A percentile compares a stretch with the other conserved stretches of the same genome.
Conservation (phyloP, 768 basidiomycete genomes). For the Tricholoma bakamatsutake region DNA sequence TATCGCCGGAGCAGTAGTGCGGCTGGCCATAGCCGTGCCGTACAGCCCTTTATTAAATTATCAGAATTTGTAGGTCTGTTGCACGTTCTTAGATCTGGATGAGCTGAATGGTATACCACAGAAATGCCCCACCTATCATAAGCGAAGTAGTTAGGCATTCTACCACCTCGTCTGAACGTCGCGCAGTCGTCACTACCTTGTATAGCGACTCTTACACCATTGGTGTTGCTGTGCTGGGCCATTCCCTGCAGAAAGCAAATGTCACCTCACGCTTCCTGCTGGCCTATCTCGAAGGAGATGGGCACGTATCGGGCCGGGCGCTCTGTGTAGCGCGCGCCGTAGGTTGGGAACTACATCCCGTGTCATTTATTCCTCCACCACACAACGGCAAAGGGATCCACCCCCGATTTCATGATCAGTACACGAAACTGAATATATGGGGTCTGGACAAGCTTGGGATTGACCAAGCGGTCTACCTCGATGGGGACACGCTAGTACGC, state of each 20-base stretch:
- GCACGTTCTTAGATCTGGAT: background rate
- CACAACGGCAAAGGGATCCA: conserved; percentile 29
- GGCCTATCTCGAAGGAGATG: conserved; percentile 16
- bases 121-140: conserved; percentile 14
- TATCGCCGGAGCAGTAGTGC: conserved; percentile 1
- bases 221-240: conserved; percentile 22
- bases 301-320: conserved; percentile 29
- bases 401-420: conserved; percentile 33
- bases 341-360: conserved; percentile 33
- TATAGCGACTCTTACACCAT: conserved; percentile 25
- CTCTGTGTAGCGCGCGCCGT: conserved; percentile 32
- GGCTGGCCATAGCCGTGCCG: background rate
- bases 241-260: conserved; percentile 20
- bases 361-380: conserved; percentile 33
- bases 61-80: conserved; percentile 17
- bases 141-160: background rate
- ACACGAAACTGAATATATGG: conserved; percentile 40
- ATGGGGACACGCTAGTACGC: conserved; percentile 37
- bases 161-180: conserved; percentile 4
- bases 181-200: conserved; percentile 21
- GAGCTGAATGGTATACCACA: background rate
- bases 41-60: conserved; percentile 20
- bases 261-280: conserved; percentile 21
- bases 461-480: conserved; percentile 31
- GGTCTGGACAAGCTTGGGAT: conserved; percentile 26